Evolutionary conservation across 2,329 filamentous ascomycete species (phyloP), one percentile per base, ranked within the genome.

Genomic region (Trichoderma sp.): DNA sequence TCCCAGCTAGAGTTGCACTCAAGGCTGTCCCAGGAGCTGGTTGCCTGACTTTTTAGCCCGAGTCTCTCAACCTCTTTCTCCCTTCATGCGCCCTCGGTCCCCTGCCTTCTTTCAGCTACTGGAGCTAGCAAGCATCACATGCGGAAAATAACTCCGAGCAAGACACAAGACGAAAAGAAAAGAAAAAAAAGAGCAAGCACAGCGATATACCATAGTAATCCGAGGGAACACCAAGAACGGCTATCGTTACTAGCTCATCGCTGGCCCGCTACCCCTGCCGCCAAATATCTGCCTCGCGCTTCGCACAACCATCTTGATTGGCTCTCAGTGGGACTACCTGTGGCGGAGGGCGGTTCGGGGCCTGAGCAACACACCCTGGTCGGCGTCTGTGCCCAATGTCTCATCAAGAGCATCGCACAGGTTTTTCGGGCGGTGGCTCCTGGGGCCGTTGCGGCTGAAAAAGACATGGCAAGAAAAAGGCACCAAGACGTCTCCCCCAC

Each of bases 291-390:
- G 48, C 60, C 60, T 64, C 35, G 50, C 27, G 32, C 52, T 42
- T 53, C 50, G n/a, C 59, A 39, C 45, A 25, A 53, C 34, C 4
- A 45, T 34, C 60, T 27, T 45, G 34, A 67, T 67, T 67, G 65
- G 65, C 34, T 19, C 8, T 10, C 4, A 13, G 2, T 19, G 57
- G 65, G 37, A 57, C 65, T 32, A 50, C 35, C 29, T 39, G 65
- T 67, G 65, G 65, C 65, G 37, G 57, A 67, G 57, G 35, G 50
- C 64, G 54, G 32, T 57, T 58, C 53, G 53, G 54, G 42, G 54
- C 64, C 39, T 35, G 25, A 9, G 3, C 48, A 32, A 27, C 52
- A 15, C 7, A 22, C 39, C 39, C 37, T 37, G 53, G 29, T 29
- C 34, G 25, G 32, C 35, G 35, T 22, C 15, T 65, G 61, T 42